Evolutionary conservation across 129 eudicot species (phyloP).

Genomic region (Rutidosis leptorrhynchoides): DNA sequence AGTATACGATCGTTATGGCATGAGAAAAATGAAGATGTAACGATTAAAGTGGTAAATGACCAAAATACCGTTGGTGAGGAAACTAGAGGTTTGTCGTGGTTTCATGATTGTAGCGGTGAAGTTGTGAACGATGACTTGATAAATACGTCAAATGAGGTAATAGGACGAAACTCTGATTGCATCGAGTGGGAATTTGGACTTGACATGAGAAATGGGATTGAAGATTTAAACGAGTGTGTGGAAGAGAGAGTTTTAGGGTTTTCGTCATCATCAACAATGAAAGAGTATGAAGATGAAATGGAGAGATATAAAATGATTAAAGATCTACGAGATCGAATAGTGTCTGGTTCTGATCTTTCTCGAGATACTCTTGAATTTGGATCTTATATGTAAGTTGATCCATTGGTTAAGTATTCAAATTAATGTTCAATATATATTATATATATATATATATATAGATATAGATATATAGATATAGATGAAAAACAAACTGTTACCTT

Average conservation of each 20-base stretch:
- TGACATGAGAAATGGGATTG: slow-evolving; percentile 20
- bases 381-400: slow-evolving; percentile 16
- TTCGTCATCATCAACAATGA: slow-evolving; percentile 26
- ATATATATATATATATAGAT: too few species aligned
- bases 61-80: slow-evolving; percentile 32
- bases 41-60: slow-evolving; percentile 17
- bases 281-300: slow-evolving; percentile 57
- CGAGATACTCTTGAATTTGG: slow-evolving; percentile 23
- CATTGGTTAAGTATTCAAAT: too few species aligned
- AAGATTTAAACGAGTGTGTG: slow-evolving; percentile 27
- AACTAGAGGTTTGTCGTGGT: slow-evolving; percentile 21
- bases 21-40: not conserved
- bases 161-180: slow-evolving; percentile 45
- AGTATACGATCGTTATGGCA: slow-evolving; percentile 30
- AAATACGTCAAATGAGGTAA: slow-evolving; percentile 19
- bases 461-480: too few species aligned
- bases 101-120: slow-evolving; percentile 30
- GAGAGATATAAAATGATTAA: slow-evolving; percentile 82
- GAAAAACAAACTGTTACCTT: not conserved
- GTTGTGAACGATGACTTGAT: slow-evolving; percentile 24
- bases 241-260: slow-evolving; percentile 36
- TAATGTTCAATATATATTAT: too few species aligned
- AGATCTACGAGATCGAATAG: slow-evolving; percentile 70
- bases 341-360: slow-evolving; percentile 49
- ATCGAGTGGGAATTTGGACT: slow-evolving; percentile 61